Conservation (phyloP, 495 filamentous ascomycete genomes). For the Penicillium angulare region DNA sequence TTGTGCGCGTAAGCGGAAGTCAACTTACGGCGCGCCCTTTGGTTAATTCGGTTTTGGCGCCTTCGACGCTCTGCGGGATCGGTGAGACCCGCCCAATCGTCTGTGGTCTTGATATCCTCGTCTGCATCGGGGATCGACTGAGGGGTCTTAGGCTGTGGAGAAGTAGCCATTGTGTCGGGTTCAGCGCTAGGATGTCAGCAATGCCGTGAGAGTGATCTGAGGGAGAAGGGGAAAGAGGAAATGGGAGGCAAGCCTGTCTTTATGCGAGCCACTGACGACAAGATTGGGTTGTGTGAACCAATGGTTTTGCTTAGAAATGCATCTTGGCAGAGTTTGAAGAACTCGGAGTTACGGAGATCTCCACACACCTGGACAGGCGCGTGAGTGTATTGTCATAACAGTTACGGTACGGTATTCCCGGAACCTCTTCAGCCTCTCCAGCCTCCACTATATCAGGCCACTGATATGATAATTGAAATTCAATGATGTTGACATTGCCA, state of each 20-base stretch:
- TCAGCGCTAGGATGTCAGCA: not conserved
- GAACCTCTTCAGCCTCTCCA: no score
- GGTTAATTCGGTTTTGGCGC: constrained; percentile 45
- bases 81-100: constrained; percentile 40
- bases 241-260: not conserved
- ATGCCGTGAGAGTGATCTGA: not conserved
- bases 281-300: not conserved
- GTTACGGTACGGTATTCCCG: no score
- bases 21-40: constrained; percentile 31
- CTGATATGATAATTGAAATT: no score
- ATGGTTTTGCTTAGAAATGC: not conserved
- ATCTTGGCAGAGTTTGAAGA: no score
- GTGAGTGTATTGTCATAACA: no score
- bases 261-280: not conserved
- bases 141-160: not conserved
- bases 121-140: not conserved
- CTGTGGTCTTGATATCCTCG: constrained; percentile 5
- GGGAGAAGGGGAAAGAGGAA: not conserved
- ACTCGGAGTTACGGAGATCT: not conserved
- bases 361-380: no score
- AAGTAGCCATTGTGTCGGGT: not conserved
- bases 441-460: no score
- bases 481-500: no score
- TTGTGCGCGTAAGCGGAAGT: no score
- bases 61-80: constrained; percentile 38